Evolutionary conservation across 2,329 filamentous ascomycete species (phyloP).

Genomic region (Colletotrichum godetiae): DNA sequence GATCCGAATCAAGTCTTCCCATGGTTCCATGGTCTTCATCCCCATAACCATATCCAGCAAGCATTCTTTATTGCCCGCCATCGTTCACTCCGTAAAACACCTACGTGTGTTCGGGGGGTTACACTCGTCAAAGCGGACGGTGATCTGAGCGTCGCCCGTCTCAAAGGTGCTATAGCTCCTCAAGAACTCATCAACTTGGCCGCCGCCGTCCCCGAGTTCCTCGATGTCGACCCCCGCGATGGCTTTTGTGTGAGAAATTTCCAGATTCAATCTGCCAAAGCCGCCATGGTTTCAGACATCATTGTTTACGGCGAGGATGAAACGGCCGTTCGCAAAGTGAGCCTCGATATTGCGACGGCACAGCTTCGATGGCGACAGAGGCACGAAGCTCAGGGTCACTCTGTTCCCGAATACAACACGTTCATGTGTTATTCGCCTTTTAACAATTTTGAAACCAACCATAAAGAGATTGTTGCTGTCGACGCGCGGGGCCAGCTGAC

Average conservation of each 20-base stretch:
- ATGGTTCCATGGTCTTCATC: constrained; percentile 94
- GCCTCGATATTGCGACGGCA: constrained; percentile 77
- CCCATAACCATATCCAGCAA: constrained; percentile 87
- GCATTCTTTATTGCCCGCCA: constrained; percentile 88
- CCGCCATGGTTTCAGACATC: constrained; percentile 89
- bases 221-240: constrained; percentile 86
- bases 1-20: constrained; percentile 90
- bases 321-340: constrained; percentile 70
- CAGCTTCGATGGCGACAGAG: constrained; percentile 80
- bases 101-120: constrained; percentile 82
- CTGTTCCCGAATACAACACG: constrained; percentile 80
- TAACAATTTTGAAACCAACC: constrained; percentile 74
- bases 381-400: constrained; percentile 66
- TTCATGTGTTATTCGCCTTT: constrained; percentile 79
- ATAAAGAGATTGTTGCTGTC: constrained; percentile 79
- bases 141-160: constrained; percentile 76
- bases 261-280: constrained; percentile 92
- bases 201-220: constrained; percentile 68
- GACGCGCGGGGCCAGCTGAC: constrained; percentile 79
- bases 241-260: constrained; percentile 98
- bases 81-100: constrained; percentile 75
- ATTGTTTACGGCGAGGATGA: constrained; percentile 87
- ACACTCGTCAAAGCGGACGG: constrained; percentile 91
- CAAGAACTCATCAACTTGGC: constrained; percentile 77
- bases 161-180: constrained; percentile 89